Evolutionary conservation across 1,139 yeast genomes (phyloP), one percentile per base, ranked within the genome.

Genomic region (Kodamaea suecica): DNA sequence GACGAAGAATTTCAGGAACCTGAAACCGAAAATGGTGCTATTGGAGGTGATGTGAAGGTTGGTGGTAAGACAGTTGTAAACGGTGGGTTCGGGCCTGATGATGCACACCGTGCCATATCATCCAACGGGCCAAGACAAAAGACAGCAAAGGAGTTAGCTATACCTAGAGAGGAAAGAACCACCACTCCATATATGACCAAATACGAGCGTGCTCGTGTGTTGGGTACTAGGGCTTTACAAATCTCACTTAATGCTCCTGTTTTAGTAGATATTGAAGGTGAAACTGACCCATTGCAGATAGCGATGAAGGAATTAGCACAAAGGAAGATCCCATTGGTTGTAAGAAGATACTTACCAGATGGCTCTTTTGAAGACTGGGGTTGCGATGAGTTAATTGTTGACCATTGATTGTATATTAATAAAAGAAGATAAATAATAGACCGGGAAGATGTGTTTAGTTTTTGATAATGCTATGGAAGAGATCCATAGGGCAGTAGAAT

Each of bases 131-230:
- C 80, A 41, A 73, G 81, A 57, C 57, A 53, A 14, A 84, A 78
- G 61, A 78, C 95, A 13, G 72, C 78, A 38, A 82, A 76, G 51
- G 95, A 86, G 48, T 75, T 87, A 50, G 95, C 97, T 11, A 88
- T 92, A 41, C 85, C 97, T 35, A 85, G 78, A 52, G 95, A 86
- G 13, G 70, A 86, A 43, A 76, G 99, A 58, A 76, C 88, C 27
- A 92, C 99, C 15, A 92, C 99, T 9, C 99, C 99, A 35, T 92
- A 92, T 59, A 88, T 92, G 97, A 92, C 98, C 40, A 92, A 92
- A 58, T 92, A 92, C 59, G 98, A 92, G 68, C 78, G 97, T 52
- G 98, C 98, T 7, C 78, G 98, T 65, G 87, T 92, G 42, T 74
- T 92, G 51, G 98, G 98, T 23, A 92, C 98, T 8, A 77, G 98